Base-by-base conservation (phyloP, 495 filamentous ascomycete genomes). In the Penicillium chermesinum region DNA sequence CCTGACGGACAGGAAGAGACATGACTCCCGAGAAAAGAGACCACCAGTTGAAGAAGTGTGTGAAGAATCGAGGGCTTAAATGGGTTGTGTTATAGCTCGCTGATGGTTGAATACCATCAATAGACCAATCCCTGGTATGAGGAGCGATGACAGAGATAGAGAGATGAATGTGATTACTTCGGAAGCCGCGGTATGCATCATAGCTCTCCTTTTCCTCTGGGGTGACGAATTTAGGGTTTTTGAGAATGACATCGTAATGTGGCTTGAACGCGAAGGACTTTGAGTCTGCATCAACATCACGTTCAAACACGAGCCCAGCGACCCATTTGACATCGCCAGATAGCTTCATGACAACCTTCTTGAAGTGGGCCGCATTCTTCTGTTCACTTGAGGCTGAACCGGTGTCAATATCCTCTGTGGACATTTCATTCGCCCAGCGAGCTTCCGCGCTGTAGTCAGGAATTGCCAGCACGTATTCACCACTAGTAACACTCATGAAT, bases 21-120 rank as follows among this genome's bases (percentile, higher is more conserved):
- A 98, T 91, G 12, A 88, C 85, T 0, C 91, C 91, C 6, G 88
- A 88, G 68, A 98, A 98, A 50, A 97, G 79, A 9, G 86, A 87
- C 91, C 90, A 97, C 93, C 93, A 98, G 55, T 85, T 84, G 69
- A 91, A 97, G 72, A 98, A 98, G 58, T 97, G 93, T 2, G 90
- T 95, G 63, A 98, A 98, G 75, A 97, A 95, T 6, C 90, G 83
- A 6, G 93, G 93, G 8, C 83, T 90, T 38, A 97, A 74, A 63
- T 98, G 94, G 3, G 95, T 86, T 0, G 91, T 85, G 53, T 98
- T 98, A 69, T 97, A 97, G 64, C 89, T 96, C 44, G 77, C 78
- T 8, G 89, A 91, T 9, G 86, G 77, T 47, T 84, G 79, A 7
- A 79, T 61, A 61, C 83, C 86, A 2, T 86, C 77, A 8, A 84